These are phyloP conservation scores for Apophysomyces elegans DNA, from an alignment of 371 early-diverging fungal genomes.

Conservation along the genomic window DNA sequence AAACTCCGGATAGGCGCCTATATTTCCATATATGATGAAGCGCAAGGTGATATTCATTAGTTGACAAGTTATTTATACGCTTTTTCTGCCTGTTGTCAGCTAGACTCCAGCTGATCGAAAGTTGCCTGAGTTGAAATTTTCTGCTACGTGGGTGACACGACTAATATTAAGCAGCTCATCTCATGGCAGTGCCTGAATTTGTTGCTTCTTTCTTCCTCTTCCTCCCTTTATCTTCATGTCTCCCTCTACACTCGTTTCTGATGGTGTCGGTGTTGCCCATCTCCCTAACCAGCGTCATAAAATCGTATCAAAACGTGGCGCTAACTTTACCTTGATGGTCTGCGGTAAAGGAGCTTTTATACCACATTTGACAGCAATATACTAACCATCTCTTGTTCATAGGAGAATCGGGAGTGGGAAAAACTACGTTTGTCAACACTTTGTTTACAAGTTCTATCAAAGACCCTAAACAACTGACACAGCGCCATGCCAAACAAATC, in stretches of 20 bases:
- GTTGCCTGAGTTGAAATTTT: no score
- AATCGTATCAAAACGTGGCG: conserved; percentile 91
- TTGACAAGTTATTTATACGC: no score
- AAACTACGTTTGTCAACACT: conserved; percentile 88
- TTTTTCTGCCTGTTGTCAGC: no score
- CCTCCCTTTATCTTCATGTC: conserved; percentile 38
- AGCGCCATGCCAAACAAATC: conserved; percentile 60
- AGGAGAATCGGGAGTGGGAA: conserved; percentile 62
- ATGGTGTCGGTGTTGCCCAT: conserved; percentile 94
- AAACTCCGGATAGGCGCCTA: no score
- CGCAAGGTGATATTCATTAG: no score
- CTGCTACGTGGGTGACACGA: neutral
- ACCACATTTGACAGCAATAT: neutral
- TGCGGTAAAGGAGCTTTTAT: conserved; percentile 69
- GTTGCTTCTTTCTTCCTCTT: neutral
- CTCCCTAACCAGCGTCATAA: conserved; percentile 97
- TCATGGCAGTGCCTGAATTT: neutral
- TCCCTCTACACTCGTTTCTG: conserved; percentile 54
- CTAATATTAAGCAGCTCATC: neutral
- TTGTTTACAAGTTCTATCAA: conserved; percentile 75
- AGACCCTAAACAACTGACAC: conserved; percentile 60
- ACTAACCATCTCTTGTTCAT: neutral
- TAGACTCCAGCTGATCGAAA: no score
- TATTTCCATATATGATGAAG: no score
- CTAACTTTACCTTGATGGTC: conserved; percentile 94